Percentiles rank a stretch among this genome's conserved stretches.
Conservation (phyloP, 2,329 filamentous ascomycete genomes). For the Fusarium algeriense region DNA sequence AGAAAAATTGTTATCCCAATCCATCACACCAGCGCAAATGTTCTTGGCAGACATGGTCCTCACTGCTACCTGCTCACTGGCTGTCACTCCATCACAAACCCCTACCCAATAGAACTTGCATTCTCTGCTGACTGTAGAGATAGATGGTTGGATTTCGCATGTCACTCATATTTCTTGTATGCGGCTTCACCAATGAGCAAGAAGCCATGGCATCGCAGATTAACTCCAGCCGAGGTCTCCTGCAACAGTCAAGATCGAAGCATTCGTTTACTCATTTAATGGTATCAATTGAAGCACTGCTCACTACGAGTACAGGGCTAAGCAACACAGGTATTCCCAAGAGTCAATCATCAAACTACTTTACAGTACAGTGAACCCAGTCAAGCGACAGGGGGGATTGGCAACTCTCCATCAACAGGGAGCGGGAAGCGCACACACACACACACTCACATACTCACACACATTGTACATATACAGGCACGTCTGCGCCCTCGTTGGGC, state of each 20-base stretch:
- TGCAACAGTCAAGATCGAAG: conserved; percentile 14
- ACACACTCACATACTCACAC: conserved; percentile 25
- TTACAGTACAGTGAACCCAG: not conserved
- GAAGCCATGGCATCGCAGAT: not conserved
- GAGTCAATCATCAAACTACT: not conserved
- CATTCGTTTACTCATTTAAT: conserved; percentile 14
- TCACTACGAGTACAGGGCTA: not conserved
- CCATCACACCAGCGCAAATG: conserved; percentile 4
- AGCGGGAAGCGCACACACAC: conserved; percentile 47
- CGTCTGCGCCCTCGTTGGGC: conserved; percentile 34
- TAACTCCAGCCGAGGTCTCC: not conserved
- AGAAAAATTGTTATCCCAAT: not conserved
- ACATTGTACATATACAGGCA: conserved; percentile 25
- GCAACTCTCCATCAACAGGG: conserved; percentile 42
- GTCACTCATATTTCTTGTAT: not conserved
- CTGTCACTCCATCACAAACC: not conserved
- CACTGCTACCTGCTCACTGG: not conserved
- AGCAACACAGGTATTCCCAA: conserved; percentile 11
- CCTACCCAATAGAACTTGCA: conserved; percentile 1
- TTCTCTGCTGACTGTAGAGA: not conserved
- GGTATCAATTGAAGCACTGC: conserved; percentile 16
- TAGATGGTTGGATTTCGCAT: not conserved
- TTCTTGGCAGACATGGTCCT: conserved; percentile 5
- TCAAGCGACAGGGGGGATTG: conserved; percentile 21
- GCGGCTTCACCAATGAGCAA: not conserved